A percentile compares a stretch with the other conserved stretches of the same genome.
phyloP scores from a whole-genome alignment of 495 filamentous ascomycete species.

The Peziza echinospora region DNA sequence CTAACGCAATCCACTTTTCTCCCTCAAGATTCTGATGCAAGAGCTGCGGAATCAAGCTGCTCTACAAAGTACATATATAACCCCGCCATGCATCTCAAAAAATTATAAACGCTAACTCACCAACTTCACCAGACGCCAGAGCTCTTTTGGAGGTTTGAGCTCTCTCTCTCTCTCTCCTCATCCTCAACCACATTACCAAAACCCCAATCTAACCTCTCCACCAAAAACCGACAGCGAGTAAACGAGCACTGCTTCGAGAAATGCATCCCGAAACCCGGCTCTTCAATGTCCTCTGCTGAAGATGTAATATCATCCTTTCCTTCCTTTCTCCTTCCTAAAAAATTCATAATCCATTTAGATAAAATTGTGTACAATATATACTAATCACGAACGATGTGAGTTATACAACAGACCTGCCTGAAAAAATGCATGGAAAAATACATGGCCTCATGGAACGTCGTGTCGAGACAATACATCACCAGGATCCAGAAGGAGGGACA shows the following conservation, averaged over 20 bases:
- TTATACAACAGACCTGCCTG: slow-evolving; percentile 38
- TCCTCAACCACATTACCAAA: neutral
- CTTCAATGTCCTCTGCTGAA: slow-evolving; percentile 48
- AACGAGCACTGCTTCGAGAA: slow-evolving; percentile 92
- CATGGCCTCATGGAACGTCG: slow-evolving; percentile 75
- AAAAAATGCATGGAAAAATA: slow-evolving; percentile 94
- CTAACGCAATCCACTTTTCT: no score
- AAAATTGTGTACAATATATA: neutral
- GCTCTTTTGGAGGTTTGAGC: slow-evolving; percentile 17
- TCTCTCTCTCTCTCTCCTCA: neutral
- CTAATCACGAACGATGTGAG: neutral
- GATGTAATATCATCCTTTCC: no score
- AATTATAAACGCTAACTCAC: neutral
- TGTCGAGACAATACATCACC: slow-evolving; percentile 50
- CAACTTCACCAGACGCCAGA: slow-evolving; percentile 2
- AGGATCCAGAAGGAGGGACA: slow-evolving; percentile 41
- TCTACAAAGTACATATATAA: neutral
- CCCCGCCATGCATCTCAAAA: neutral
- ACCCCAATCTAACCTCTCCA: neutral
- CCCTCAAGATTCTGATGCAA: neutral
- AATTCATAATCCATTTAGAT: neutral
- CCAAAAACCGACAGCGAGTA: slow-evolving; percentile 49
- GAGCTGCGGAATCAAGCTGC: neutral
- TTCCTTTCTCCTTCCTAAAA: no score
- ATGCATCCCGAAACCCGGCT: slow-evolving; percentile 69